Evolutionary conservation across 352 stramenopile genomes (phyloP), one percentile per base, ranked within the genome.

Genomic region (Blastocystis sp.): DNA sequence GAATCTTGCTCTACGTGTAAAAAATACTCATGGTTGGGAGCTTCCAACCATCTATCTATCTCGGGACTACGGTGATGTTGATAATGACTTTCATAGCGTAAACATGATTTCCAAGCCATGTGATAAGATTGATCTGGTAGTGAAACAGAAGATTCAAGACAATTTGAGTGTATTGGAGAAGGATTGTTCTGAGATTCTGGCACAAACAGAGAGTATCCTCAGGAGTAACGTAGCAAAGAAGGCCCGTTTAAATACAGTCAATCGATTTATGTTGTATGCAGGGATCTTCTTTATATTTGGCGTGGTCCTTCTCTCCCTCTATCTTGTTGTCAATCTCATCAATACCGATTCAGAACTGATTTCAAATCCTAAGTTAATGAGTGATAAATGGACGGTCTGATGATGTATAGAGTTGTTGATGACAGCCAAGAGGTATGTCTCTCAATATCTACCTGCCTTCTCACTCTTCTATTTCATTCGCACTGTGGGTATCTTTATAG

Each of bases 91-190:
- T 42, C 81, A 73, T 40, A 42, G 40, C 15, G 33, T 54, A 7
- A 64, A 69, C 51, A 64, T 73, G 33, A 78, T 60, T 48, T 89
- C 89, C 24, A 76, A 60, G 54, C 35, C 88, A 15, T 89, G 90
- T 53, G 90, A 92, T 27, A 89, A 92, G 48, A 90, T 93, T 48
- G 93, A 93, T 84, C 91, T 93, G 87, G 90, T 92, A 27, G 93
- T 94, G 82, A 92, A 94, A 73, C 91, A 94, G 76, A 94, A 94
- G 87, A 92, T 94, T 58, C 92, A 93, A 70, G 91, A 94, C 81
- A 94, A 94, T 66, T 68, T 94, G 51, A 92, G 91, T 80, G 91
- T 93, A 57, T 90, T 94, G 5, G 92, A 94, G 80, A 89, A 64
- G 48, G 73, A 84, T 24, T 84, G 73, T n/a, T 48, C 27, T 15